Conservation (phyloP, 306 rosid genomes). For the Casuarina cunninghamiana region DNA sequence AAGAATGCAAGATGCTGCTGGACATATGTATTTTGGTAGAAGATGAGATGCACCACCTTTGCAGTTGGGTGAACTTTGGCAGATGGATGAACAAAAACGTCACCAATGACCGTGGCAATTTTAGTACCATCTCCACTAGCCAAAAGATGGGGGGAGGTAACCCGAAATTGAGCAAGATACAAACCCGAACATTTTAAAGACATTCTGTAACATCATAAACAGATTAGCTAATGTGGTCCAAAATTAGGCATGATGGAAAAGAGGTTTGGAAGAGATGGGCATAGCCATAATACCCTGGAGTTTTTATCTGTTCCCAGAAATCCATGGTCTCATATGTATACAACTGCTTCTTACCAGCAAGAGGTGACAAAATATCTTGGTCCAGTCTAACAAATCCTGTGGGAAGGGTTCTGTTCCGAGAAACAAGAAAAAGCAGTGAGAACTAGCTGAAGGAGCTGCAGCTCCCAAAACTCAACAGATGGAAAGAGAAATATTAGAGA, state of each 20-base stretch:
- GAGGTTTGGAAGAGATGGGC: not conserved
- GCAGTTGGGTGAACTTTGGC: constrained; percentile 96
- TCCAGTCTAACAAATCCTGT: constrained; percentile 82
- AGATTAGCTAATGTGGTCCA: not conserved
- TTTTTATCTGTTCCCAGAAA: constrained; percentile 97
- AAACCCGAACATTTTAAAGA: constrained; percentile 86
- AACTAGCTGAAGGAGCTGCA: constrained; percentile 14
- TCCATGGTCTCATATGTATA: constrained; percentile 81
- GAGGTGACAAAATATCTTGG: constrained; percentile 94
- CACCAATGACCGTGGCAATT: constrained; percentile 65
- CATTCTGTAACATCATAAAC: constrained; percentile 61
- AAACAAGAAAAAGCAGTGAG: constrained; percentile 17
- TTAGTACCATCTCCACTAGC: constrained; percentile 69
- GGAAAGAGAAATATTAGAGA: constrained; percentile 16
- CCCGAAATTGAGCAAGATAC: constrained; percentile 80
- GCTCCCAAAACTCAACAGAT: constrained; percentile 1
- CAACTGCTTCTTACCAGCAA: constrained; percentile 91
- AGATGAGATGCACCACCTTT: constrained; percentile 50
- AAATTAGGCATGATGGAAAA: not conserved
- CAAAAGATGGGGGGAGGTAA: constrained; percentile 67
- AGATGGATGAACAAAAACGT: constrained; percentile 92
- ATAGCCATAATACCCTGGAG: constrained; percentile 64
- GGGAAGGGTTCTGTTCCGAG: constrained; percentile 57
- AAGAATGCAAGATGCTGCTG: not conserved
- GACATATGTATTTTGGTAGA: not conserved